Evolutionary conservation across 2,329 filamentous ascomycete genomes (phyloP).

Genomic region (Trichoderma guizhouense): DNA sequence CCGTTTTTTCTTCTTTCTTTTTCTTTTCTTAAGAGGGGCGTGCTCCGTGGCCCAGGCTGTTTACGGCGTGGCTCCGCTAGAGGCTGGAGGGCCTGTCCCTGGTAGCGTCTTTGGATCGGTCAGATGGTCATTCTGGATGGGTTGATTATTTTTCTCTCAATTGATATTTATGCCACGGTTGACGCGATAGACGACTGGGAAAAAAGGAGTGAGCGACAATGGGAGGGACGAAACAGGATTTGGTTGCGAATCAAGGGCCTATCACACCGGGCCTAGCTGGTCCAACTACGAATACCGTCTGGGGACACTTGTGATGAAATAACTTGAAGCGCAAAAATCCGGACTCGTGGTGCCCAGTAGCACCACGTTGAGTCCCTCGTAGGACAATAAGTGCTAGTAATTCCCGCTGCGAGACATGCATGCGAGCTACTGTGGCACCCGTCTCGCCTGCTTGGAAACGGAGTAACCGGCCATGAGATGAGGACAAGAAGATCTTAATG

Average conservation of each 20-base stretch:
- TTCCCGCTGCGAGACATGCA: conserved; percentile 15
- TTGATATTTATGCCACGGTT: neutral
- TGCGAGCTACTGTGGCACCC: neutral
- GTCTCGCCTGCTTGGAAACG: neutral
- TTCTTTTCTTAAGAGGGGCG: neutral
- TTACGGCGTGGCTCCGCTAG: neutral
- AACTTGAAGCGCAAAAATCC: neutral
- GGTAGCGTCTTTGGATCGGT: conserved; percentile 13
- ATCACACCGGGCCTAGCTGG: neutral
- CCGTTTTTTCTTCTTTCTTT: neutral
- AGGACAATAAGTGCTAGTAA: neutral
- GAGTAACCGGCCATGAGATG: neutral
- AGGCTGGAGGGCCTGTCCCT: conserved; percentile 10
- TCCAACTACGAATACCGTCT: neutral
- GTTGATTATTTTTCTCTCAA: neutral
- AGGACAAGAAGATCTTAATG: neutral
- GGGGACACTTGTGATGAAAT: neutral
- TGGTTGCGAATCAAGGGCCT: neutral
- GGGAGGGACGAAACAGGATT: neutral
- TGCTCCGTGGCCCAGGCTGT: conserved; percentile 1
- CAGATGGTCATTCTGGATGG: conserved; percentile 7
- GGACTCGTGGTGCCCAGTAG: neutral
- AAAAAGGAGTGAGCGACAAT: neutral
- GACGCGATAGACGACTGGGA: conserved; percentile 15
- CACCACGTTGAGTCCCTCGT: neutral